A percentile compares a stretch with the other conserved stretches of the same genome.
These are phyloP conservation scores for Musa beccarii DNA, from an alignment of 176 grass and related monocot species.

Conservation along the genomic window DNA sequence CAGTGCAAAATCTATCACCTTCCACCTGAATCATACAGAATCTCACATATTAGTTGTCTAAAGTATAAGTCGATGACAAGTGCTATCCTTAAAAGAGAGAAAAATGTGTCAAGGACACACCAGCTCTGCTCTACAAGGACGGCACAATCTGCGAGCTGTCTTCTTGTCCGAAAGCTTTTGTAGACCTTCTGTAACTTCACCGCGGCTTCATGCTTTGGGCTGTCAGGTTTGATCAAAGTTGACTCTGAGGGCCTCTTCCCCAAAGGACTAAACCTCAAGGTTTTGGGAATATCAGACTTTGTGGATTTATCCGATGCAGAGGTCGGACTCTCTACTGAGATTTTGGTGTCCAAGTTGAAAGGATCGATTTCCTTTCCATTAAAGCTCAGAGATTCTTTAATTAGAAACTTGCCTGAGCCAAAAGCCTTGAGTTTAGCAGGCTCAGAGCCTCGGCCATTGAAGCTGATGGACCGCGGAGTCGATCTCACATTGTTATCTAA, in stretches of 20 bases:
- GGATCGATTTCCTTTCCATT: neutral
- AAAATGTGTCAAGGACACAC: conserved; percentile 21
- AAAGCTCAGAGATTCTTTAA: conserved; percentile 27
- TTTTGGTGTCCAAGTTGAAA: conserved; percentile 34
- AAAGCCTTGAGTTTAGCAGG: conserved; percentile 5
- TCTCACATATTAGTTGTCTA: neutral
- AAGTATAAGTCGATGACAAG: conserved; percentile 1
- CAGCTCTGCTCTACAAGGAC: conserved; percentile 84
- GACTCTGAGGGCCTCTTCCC: conserved; percentile 37
- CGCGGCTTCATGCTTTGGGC: conserved; percentile 56
- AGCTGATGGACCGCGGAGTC: conserved; percentile 39
- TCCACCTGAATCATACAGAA: conserved; percentile 51
- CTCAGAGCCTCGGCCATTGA: conserved; percentile 20
- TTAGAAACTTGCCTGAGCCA: conserved; percentile 24
- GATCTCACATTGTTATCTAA: neutral
- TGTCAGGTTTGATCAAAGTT: conserved; percentile 37
- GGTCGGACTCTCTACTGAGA: conserved; percentile 36
- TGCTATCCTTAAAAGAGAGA: conserved; percentile 6
- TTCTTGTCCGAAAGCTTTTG: conserved; percentile 82
- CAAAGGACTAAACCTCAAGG: conserved; percentile 3
- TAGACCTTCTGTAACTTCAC: conserved; percentile 80
- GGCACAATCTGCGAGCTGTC: conserved; percentile 82
- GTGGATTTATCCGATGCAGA: conserved; percentile 20
- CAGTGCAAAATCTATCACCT: conserved; percentile 66
- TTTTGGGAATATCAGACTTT: conserved; percentile 21